Base-by-base conservation (phyloP, 257 asterid species). In the Paraleonurus japonicus region DNA sequence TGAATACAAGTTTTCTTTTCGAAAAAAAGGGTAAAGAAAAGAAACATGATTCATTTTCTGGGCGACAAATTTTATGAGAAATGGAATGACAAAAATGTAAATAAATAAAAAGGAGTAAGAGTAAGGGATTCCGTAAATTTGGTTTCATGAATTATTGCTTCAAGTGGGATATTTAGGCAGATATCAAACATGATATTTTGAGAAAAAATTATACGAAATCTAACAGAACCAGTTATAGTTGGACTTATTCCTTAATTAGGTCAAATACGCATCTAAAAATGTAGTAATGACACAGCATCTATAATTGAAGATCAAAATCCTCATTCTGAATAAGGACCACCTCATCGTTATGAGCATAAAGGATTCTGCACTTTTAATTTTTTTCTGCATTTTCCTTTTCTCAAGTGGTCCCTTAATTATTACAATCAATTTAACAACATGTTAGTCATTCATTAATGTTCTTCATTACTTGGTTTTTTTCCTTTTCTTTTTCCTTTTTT, bases 291-390 rank as follows among this genome's bases (percentile, higher is more conserved):
- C 2, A 61, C 45, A 7, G 62, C 32, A 15, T 47, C 39, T 24
- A 50, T 54, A 6, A 70, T 76, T 70, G 66, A 61, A 65, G 58
- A 7, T 19, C n/a, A n/a, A n/a, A 30, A 43, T 51, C 68, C 64
- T 60, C 50, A 69, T 65, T 74, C 37, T 24, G 73, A 70, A 75
- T 61, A 17, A 32, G 89, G 89, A 85, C 89, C 89, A 85, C 89
- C 76, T 72, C 78, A 76, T 82, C 85, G 60, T 75, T 79, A 71
- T 35, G 65, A 35, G 81, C 72, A 79, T 75, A 83, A 83, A 65
- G 80, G 74, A 71, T 75, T 73, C 82, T 76, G 76, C 82, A 69
- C 81, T 80, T 78, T 67, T 75, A 64, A 54, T 4, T 4, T 4
- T 1, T 75, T 54, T 73, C 27, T 61, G 67, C 70, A 41, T 37